phyloP scores from a whole-genome alignment of 208 protist species.

The Trypanosoma rangeli region DNA sequence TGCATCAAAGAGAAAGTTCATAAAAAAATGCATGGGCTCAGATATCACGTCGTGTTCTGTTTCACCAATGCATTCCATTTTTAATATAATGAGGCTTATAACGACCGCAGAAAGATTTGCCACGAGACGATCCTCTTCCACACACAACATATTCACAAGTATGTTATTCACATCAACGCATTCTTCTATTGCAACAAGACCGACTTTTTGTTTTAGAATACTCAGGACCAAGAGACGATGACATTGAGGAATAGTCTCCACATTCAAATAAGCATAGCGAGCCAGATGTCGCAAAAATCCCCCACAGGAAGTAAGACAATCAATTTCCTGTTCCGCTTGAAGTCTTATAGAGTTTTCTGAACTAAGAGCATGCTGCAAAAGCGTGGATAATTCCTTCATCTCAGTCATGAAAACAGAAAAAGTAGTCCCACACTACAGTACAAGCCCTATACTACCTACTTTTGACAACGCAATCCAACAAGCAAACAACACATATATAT shows the following conservation, averaged over 20 bases:
- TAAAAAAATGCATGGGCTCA: neutral
- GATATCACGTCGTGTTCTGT: neutral
- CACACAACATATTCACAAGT: slow-evolving; percentile 32
- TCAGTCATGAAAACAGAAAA: neutral
- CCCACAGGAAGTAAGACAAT: slow-evolving; percentile 22
- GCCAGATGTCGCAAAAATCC: slow-evolving; percentile 35
- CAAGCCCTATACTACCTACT: neutral
- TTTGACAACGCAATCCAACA: neutral
- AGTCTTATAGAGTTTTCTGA: slow-evolving; percentile 43
- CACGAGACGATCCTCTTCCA: slow-evolving; percentile 30
- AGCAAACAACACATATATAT: too few relatives aligned
- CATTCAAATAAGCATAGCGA: slow-evolving; percentile 21
- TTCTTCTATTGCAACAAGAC: slow-evolving; percentile 5
- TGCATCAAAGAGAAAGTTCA: slow-evolving; percentile 33
- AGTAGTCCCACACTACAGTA: neutral
- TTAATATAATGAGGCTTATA: slow-evolving; percentile 24
- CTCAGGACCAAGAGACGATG: slow-evolving; percentile 39
- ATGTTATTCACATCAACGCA: slow-evolving; percentile 28
- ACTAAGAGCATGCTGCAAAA: slow-evolving; percentile 41
- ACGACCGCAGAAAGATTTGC: slow-evolving; percentile 32
- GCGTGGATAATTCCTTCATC: neutral
- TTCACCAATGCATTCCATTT: neutral
- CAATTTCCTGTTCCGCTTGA: slow-evolving; percentile 47
- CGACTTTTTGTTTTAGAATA: slow-evolving; percentile 45
- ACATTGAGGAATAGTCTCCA: slow-evolving; percentile 1